Conservation (phyloP, 2,329 filamentous ascomycete genomes). For the Xylariaceae sp. region DNA sequence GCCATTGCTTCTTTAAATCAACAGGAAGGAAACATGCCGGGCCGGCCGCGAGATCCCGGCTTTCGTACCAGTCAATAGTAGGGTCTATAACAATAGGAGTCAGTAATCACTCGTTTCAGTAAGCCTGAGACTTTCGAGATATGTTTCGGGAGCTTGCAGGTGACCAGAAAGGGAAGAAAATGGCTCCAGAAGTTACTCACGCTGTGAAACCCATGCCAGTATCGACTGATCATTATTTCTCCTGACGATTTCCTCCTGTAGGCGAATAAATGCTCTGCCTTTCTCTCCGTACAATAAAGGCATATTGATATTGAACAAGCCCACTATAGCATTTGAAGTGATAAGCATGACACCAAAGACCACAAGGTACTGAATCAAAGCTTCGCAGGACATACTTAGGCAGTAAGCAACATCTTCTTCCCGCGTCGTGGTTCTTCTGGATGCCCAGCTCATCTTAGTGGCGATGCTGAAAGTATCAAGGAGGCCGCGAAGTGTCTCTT, state of each 20-base stretch:
- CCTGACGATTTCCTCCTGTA: constrained; percentile 12
- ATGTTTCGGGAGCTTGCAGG: too few relatives aligned
- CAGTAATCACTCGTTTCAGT: too few relatives aligned
- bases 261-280: constrained; percentile 3
- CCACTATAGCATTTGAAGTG: constrained; percentile 1
- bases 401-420: constrained; percentile 11
- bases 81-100: too few relatives aligned
- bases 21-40: not conserved
- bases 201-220: constrained; percentile 2
- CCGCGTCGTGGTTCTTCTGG: constrained; percentile 6
- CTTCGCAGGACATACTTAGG: constrained; percentile 9
- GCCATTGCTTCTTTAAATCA: constrained; percentile 5
- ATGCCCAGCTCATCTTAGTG: constrained; percentile 7
- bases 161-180: too few relatives aligned
- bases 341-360: not conserved
- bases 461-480: constrained; percentile 4
- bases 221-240: constrained; percentile 6
- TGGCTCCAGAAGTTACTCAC: not conserved
- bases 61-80: not conserved
- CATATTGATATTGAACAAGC: constrained; percentile 13
- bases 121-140: too few relatives aligned
- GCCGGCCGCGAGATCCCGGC: not conserved
- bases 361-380: too few relatives aligned
- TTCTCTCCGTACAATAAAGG: constrained; percentile 10
- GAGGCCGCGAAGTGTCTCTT: not conserved